Conservation (phyloP, 1,284 basidiomycete species). For the Cryptococcus sp. region DNA sequence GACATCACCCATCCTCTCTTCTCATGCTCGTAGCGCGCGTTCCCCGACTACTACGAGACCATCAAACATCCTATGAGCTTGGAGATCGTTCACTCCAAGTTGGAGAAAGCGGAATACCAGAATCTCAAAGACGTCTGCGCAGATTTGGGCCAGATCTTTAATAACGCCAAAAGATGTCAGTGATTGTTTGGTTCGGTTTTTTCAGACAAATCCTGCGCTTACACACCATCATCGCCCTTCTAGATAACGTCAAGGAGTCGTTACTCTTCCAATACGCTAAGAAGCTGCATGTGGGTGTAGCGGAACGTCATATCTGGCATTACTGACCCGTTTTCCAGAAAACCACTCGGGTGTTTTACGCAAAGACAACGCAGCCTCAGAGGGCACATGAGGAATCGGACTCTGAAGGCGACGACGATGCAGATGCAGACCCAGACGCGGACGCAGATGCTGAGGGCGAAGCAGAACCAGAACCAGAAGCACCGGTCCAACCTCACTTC, state of each 20-base stretch:
- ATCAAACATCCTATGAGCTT: constrained; percentile 52
- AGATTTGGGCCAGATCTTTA: constrained; percentile 49
- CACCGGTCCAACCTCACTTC: constrained; percentile 2
- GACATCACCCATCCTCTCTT: too few species aligned
- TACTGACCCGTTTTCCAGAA: constrained; percentile 21
- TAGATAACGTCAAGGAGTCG: constrained; percentile 52
- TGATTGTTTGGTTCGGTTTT: not conserved
- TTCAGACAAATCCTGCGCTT: too few species aligned
- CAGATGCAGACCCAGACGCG: constrained; percentile 17
- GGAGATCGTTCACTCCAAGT: constrained; percentile 42
- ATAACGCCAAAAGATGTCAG: constrained; percentile 51
- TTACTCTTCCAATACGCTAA: constrained; percentile 50
- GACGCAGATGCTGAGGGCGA: constrained; percentile 19
- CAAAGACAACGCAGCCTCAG: constrained; percentile 20
- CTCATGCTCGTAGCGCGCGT: constrained; percentile 28
- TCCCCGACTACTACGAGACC: constrained; percentile 51
- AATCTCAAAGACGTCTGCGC: constrained; percentile 39
- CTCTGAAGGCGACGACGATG: constrained; percentile 22
- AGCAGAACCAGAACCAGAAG: constrained; percentile 9
- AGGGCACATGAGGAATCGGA: constrained; percentile 30
- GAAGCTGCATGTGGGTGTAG: constrained; percentile 45
- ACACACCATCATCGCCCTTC: not conserved
- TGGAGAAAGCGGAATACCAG: constrained; percentile 33
- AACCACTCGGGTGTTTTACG: constrained; percentile 40
- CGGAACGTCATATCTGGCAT: not conserved